Evolutionary conservation across 2,329 filamentous ascomycete genomes (phyloP).

Genomic region (Aspergillus ruber): DNA sequence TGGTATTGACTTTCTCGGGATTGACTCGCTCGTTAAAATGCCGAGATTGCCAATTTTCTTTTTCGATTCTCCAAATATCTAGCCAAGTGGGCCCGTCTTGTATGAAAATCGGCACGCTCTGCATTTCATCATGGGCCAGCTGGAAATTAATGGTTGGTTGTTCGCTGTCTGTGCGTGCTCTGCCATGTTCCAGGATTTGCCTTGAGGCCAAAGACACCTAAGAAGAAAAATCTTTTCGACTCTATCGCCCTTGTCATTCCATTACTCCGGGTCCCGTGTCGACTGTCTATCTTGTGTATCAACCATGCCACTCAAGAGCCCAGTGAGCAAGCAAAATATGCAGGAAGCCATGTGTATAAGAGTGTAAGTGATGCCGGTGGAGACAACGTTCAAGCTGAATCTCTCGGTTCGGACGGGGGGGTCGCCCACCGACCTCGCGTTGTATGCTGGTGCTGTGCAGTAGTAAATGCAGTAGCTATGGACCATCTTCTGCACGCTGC

Average conservation of each 20-base stretch:
- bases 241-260: no score
- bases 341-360: not conserved
- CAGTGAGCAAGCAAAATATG: not conserved
- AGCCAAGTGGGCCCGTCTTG: not conserved
- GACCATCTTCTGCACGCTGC: no score
- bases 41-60: not conserved
- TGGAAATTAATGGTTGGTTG: not conserved
- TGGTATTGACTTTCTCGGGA: not conserved
- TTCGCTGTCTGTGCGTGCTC: no score
- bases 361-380: not conserved
- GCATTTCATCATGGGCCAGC: not conserved
- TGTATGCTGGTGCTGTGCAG: no score
- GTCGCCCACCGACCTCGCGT: not conserved
- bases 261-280: no score
- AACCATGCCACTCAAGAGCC: no score
- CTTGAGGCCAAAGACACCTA: no score
- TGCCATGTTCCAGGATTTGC: no score
- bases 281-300: no score
- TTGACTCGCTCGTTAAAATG: not conserved
- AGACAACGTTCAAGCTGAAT: not conserved
- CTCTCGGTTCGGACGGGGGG: not conserved
- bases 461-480: no score
- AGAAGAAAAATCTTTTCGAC: no score
- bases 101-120: not conserved
- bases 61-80: no score